Evolutionary conservation across 306 rosid genomes (phyloP), one percentile per base, ranked within the genome.

Genomic region (Fragaria iinumae): DNA sequence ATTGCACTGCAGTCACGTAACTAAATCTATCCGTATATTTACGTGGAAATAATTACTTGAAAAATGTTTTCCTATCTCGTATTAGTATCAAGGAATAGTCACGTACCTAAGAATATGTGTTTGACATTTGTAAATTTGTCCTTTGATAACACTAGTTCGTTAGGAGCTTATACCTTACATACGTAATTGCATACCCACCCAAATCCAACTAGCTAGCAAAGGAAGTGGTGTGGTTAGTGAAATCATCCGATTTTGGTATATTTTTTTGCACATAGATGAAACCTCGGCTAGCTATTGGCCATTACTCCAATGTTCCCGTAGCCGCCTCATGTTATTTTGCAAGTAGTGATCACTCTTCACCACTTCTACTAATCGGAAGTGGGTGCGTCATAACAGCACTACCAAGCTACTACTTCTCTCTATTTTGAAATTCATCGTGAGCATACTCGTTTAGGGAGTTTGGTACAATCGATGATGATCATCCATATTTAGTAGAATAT

Each of bases 371-470:
- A n/a, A 34, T 29, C 20, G 39, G 25, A 38, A 59, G 53, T 56
- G 39, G 76, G 52, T 56, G 67, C 41, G 25, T 73, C 53, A 56
- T 72, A 53, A 36, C 49, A 72, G 48, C 66, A 72, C 76, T 38
- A 8, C 14, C 21, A 52, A 53, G 45, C 11, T 5, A 6, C 13
- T 20, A 34, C n/a, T 29, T 29, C 32, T 49, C 45, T 34, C 11
- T 43, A 70, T 32, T 18, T 52, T 50, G 34, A 52, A 32, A 39
- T 11, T 11, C 25, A 72, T 72, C 65, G 18, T 36, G 65, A 52
- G 76, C 23, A 25, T 25, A 53, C 49, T 72, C 65, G 43, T 20
- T 38, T 38, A 18, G 70, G 27, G 71, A 52, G 49, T 52, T 36
- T 53, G 66, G 50, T 52, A 53, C 49, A n/a, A 18, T 34, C 23